phyloP scores from a whole-genome alignment of 306 rosid genomes.

The Inga laurina region DNA sequence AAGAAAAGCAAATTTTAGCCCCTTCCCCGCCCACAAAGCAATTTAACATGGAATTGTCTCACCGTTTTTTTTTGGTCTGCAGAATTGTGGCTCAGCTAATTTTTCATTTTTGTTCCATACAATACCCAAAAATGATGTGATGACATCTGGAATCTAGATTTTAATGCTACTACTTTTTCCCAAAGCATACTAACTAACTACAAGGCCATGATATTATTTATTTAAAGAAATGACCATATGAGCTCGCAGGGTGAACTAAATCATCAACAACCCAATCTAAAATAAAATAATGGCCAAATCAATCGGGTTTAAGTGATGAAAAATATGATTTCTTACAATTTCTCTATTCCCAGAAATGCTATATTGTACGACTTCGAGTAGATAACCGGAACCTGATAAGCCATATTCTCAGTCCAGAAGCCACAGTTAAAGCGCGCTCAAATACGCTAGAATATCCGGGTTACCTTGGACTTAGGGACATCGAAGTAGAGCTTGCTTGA shows the following conservation, averaged over 20 bases:
- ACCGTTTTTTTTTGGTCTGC: background rate
- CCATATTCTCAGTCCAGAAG: constrained; percentile 4
- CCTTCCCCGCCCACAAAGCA: background rate
- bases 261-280: background rate
- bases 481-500: constrained; percentile 82
- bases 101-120: background rate
- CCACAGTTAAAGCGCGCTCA: background rate
- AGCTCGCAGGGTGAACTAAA: background rate
- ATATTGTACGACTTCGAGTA: constrained; percentile 77
- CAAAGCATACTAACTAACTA: background rate
- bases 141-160: background rate
- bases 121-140: background rate
- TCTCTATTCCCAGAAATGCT: constrained; percentile 82
- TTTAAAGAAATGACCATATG: background rate
- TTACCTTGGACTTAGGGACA: constrained; percentile 71
- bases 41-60: background rate
- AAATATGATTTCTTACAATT: constrained; percentile 58
- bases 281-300: background rate
- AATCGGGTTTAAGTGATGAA: background rate
- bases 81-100: background rate
- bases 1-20: background rate
- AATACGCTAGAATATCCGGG: background rate
- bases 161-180: background rate
- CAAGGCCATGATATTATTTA: background rate
- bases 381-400: constrained; percentile 78